Evolutionary conservation across 305 asterid species (phyloP), one percentile per base, ranked within the genome.

Genomic region (Solanum hybrid): DNA sequence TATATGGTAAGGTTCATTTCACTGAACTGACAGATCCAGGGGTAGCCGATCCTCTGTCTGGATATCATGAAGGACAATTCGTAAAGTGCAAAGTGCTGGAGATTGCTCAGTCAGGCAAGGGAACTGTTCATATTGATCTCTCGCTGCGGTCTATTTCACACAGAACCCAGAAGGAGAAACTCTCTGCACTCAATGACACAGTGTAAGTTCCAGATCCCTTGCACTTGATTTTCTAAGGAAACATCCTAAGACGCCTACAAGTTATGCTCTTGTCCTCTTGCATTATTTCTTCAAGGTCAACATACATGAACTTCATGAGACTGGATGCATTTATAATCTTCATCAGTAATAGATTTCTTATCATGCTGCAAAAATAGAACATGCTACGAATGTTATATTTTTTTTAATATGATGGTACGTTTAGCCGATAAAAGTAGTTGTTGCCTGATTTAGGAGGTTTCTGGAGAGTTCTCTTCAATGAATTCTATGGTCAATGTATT

Each of bases 1-100:
- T 92, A 45, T 95, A 93, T 88, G 99, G 99, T 40, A 97, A 94
- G 92, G 99, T 96, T 92, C 99, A 97, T 94, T 97, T 91, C 92
- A 94, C 98, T 89, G 99, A 97, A 89, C 91, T 97, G 92, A 82
- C 94, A 2, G 94, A 94, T 79, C 82, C 93, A 12, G 94, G 97
- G 95, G 95, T 91, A 86, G 72, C 96, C 76, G 91, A 96, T 90
- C 99, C 99, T 35, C 93, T 97, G 86, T 90, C 94, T 91, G 95
- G 94, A 88, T 97, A 95, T 93, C 95, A 90, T 11, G 96, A 94
- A 89, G 98, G 98, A 42, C 95, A 95, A 89, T 94, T 95, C 89
- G 98, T 97, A 86, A 96, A 96, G 91, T 97, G 99, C 93, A 93
- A 93, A 92, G 95, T 96, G 86, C 91, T 95, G 88, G 98, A 93